These are phyloP conservation scores for Blastomyces emzantsi DNA, from an alignment of 2,329 filamentous ascomycete genomes.

Conservation along the genomic window DNA sequence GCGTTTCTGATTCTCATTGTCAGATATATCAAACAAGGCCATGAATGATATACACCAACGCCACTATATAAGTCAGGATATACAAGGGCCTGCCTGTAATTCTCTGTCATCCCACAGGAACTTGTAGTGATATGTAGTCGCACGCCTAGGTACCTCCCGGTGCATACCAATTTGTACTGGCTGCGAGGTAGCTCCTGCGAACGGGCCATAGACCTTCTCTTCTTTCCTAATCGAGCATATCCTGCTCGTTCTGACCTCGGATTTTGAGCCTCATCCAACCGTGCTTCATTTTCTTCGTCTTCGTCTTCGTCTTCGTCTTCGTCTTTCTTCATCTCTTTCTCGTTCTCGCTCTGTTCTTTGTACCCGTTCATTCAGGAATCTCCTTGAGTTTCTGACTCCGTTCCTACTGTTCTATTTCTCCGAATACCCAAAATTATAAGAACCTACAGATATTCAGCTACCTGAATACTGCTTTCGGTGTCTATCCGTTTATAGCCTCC, in stretches of 20 bases:
- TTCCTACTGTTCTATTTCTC: neutral
- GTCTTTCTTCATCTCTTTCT: neutral
- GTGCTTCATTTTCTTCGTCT: neutral
- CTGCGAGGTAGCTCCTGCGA: neutral
- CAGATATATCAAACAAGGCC: neutral
- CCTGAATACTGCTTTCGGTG: neutral
- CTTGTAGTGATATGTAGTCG: neutral
- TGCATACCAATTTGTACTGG: neutral
- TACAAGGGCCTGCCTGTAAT: neutral
- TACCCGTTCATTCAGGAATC: neutral
- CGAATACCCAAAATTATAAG: neutral
- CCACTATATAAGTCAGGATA: neutral
- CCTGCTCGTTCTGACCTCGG: neutral
- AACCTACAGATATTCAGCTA: neutral
- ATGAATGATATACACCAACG: neutral
- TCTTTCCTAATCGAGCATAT: neutral
- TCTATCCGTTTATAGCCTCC: neutral
- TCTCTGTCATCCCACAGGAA: neutral
- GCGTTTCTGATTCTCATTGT: neutral
- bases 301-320: neutral
- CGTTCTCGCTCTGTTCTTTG: neutral
- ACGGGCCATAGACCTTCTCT: no score
- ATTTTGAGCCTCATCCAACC: neutral
- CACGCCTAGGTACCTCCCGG: neutral
- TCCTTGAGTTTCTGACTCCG: neutral